Conservation (phyloP, 331 rosid species). For the Quercus tomentella region DNA sequence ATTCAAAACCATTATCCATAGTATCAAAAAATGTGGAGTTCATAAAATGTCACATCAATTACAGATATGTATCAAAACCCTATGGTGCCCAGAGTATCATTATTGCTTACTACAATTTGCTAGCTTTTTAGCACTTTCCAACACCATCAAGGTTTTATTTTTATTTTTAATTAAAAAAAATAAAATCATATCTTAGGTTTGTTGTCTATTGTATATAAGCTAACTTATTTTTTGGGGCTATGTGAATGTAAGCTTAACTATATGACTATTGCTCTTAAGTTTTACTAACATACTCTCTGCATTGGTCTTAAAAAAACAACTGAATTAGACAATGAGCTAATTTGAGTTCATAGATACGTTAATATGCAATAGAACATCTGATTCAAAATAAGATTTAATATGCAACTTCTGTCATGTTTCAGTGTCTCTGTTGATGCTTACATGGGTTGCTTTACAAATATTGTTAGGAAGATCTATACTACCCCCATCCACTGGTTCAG, state of each 20-base stretch:
- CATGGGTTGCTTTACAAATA: not conserved
- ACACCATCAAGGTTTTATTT: not conserved
- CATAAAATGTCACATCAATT: not conserved
- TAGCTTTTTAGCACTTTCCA: not conserved
- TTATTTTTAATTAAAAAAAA: not conserved
- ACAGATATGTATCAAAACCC: not conserved
- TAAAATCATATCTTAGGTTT: not conserved
- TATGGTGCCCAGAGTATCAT: not conserved
- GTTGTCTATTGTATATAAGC: not conserved
- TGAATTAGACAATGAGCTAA: no score
- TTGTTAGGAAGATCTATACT: constrained; percentile 75
- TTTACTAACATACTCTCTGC: no score
- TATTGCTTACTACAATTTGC: not conserved
- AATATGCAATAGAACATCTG: not conserved
- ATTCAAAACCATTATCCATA: no score
- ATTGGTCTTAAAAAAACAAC: no score
- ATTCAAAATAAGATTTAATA: not conserved
- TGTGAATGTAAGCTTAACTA: not conserved
- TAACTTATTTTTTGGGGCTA: not conserved
- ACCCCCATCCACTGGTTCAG: constrained; percentile 82
- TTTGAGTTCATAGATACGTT: not conserved
- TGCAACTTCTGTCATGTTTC: not conserved
- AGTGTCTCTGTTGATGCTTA: not conserved
- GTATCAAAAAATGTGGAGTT: not conserved
- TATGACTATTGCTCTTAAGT: not conserved